phyloP scores from a whole-genome alignment of 177 flowering plant species.

The Tripterygium wilfordii region DNA sequence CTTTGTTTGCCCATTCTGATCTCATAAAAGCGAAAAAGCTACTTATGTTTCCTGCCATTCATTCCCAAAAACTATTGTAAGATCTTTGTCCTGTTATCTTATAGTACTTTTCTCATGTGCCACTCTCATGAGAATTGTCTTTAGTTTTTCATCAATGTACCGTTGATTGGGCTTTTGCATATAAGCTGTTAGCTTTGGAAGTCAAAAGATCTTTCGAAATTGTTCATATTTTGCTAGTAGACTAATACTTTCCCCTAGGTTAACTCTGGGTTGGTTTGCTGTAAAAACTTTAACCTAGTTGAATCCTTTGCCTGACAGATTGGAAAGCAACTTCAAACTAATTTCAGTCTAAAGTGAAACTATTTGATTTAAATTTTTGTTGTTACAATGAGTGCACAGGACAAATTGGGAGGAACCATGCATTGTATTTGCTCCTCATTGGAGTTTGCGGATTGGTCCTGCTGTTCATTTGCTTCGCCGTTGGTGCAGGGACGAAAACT shows the following conservation, averaged over 20 bases:
- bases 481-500: slow-evolving; percentile 63
- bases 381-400: too few relatives aligned
- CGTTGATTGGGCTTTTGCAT: too few relatives aligned
- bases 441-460: slow-evolving; percentile 93
- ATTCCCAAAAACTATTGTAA: slow-evolving; percentile 67
- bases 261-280: neutral
- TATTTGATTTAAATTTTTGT: too few relatives aligned
- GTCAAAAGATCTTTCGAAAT: too few relatives aligned
- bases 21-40: slow-evolving; percentile 62
- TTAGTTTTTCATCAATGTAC: neutral
- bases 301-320: too few relatives aligned
- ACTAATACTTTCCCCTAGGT: neutral
- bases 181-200: too few relatives aligned
- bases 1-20: slow-evolving; percentile 64
- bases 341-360: slow-evolving; percentile 8
- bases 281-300: too few relatives aligned
- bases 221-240: too few relatives aligned
- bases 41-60: slow-evolving; percentile 56
- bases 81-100: slow-evolving; percentile 11
- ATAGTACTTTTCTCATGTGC: too few relatives aligned
- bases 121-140: neutral
- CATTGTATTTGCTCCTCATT: slow-evolving; percentile 82
- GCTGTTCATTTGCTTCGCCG: slow-evolving; percentile 74
- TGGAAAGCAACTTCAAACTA: too few relatives aligned
- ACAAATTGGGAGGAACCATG: slow-evolving; percentile 89